A percentile compares a stretch with the other conserved stretches of the same genome.
phyloP scores from a whole-genome alignment of 148 eudicot species.

The Rhododendron williamsianum region DNA sequence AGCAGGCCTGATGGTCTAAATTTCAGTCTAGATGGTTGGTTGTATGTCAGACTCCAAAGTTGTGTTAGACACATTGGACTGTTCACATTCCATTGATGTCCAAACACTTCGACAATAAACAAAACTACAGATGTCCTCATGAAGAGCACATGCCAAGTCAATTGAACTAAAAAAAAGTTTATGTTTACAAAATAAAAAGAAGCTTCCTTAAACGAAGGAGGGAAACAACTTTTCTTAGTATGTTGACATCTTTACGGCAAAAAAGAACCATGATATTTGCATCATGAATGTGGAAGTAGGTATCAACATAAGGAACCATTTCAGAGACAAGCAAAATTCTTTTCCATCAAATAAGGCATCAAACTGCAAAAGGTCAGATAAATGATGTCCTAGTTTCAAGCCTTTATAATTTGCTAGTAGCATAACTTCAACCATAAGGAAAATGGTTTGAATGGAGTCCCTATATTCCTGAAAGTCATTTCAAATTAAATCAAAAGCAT shows the following conservation, averaged over 20 bases:
- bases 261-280: neutral
- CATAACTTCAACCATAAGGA: neutral
- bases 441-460: neutral
- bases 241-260: neutral
- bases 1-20: neutral
- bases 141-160: neutral
- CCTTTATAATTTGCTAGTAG: neutral
- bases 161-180: neutral
- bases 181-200: neutral
- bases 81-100: neutral
- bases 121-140: neutral
- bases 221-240: neutral
- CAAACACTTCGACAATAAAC: neutral
- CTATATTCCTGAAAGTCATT: neutral
- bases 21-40: neutral
- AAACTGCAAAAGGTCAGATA: neutral
- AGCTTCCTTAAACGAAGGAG: neutral
- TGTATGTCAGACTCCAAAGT: neutral
- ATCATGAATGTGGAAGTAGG: neutral
- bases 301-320: neutral
- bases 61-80: neutral
- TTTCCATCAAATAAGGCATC: neutral
- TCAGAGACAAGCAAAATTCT: neutral
- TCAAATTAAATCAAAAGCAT: neutral
- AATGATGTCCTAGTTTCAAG: conserved; percentile 1